Percentiles rank a stretch among this genome's conserved stretches.
Conservation (phyloP, 73 alveolate species). For the Uronychia setigera region DNA sequence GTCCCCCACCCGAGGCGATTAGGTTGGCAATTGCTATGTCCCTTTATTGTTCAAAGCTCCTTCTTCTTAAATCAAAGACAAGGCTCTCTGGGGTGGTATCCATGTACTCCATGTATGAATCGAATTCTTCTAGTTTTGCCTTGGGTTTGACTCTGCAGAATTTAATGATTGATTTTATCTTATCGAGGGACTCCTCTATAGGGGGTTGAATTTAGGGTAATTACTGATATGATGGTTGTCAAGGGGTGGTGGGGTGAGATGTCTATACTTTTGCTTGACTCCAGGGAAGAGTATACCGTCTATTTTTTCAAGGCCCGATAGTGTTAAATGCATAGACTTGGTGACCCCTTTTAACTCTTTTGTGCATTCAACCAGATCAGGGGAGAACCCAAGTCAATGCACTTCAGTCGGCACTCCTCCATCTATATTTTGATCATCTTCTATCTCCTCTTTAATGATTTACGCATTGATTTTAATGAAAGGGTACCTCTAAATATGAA, state of each 20-base stretch:
- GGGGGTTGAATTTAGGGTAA: too few species aligned
- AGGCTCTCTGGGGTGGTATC: too few species aligned
- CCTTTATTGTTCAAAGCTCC: too few species aligned
- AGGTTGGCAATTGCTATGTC: too few species aligned
- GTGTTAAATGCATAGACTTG: not conserved
- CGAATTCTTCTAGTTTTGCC: too few species aligned
- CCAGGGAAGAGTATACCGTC: not conserved
- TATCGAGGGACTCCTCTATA: too few species aligned
- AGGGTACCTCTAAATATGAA: not conserved
- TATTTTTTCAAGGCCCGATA: not conserved
- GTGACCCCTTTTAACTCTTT: not conserved
- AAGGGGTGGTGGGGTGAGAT: not conserved
- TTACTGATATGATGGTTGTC: not conserved
- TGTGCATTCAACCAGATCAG: not conserved
- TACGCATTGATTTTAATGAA: too few species aligned
- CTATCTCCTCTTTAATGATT: too few species aligned
- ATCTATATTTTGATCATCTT: not conserved
- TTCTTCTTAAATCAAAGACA: too few species aligned
- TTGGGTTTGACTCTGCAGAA: too few species aligned
- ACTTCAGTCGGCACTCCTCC: not conserved
- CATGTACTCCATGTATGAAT: too few species aligned
- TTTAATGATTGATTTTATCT: too few species aligned
- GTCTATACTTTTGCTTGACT: not conserved
- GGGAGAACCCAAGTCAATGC: not conserved
- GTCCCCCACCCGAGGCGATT: not conserved